A percentile compares a stretch with the other conserved stretches of the same genome.
These are phyloP conservation scores for Peronospora farinosa DNA, from an alignment of 352 stramenopile species.

Conservation along the genomic window DNA sequence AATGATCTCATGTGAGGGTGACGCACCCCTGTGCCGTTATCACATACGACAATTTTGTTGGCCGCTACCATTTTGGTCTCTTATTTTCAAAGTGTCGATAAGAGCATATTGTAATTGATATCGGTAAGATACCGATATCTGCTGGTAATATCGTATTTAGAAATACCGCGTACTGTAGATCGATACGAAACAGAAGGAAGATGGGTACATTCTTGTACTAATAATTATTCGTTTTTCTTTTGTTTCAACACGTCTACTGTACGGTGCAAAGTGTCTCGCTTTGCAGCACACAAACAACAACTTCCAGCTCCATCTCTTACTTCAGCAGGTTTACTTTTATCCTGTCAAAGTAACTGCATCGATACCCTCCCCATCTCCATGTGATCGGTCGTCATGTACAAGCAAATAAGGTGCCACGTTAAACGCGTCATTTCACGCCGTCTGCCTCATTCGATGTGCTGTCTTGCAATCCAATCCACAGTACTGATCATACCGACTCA, in stretches of 20 bases:
- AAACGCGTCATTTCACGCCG: constrained; percentile 30
- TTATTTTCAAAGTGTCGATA: neutral
- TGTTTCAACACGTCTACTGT: no score
- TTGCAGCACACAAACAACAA: no score
- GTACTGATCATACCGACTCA: constrained; percentile 67
- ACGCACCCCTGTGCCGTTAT: constrained; percentile 83
- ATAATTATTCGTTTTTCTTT: no score
- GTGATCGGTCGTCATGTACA: no score
- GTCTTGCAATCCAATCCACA: constrained; percentile 70
- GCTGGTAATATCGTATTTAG: neutral
- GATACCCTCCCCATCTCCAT: no score
- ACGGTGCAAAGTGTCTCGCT: no score
- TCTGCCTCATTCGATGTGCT: constrained; percentile 33
- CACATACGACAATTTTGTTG: constrained; percentile 86
- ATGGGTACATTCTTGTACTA: no score
- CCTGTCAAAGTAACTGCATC: no score
- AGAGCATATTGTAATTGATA: constrained; percentile 1
- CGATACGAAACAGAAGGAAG: no score
- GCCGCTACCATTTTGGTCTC: constrained; percentile 62
- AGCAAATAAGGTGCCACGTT: neutral
- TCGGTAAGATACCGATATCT: constrained; percentile 2
- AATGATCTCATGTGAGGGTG: neutral
- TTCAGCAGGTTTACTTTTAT: no score
- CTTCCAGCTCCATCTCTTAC: no score
- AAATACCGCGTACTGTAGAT: no score